phyloP scores from a whole-genome alignment of 805 yeast genomes.

The Candida ovalis region DNA sequence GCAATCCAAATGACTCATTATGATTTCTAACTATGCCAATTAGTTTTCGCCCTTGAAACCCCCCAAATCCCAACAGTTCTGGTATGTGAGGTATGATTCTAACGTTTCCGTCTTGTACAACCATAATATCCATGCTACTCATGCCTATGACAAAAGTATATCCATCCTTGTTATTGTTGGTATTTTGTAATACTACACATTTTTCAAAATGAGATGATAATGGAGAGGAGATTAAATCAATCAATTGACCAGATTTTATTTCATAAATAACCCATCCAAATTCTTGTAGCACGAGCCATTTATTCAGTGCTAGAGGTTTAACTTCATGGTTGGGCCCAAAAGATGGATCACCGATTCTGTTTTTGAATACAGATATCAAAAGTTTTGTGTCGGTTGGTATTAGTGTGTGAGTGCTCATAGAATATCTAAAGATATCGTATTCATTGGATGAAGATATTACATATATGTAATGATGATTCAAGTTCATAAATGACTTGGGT shows the following conservation, averaged over 20 bases:
- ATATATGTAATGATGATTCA: conserved; percentile 7
- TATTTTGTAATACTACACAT: conserved; percentile 1
- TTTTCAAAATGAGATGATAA: conserved; percentile 18
- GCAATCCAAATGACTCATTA: background rate
- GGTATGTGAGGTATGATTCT: conserved; percentile 3
- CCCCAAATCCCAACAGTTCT: conserved; percentile 1
- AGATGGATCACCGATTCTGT: conserved; percentile 14
- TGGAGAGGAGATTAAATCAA: conserved; percentile 24
- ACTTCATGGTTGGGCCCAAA: conserved; percentile 22
- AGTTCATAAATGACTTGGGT: background rate
- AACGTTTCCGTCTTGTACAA: conserved; percentile 11
- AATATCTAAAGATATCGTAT: conserved; percentile 16
- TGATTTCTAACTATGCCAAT: conserved; percentile 7
- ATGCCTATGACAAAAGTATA: conserved; percentile 18
- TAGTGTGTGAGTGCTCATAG: conserved; percentile 2
- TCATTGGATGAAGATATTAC: conserved; percentile 20
- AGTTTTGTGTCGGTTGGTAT: conserved; percentile 11
- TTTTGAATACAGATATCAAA: conserved; percentile 4
- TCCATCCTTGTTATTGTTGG: background rate
- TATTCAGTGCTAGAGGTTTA: conserved; percentile 2
- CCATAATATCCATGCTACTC: conserved; percentile 20
- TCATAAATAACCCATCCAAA: conserved; percentile 30
- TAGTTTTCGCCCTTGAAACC: background rate
- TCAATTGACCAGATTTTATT: conserved; percentile 5
- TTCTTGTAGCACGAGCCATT: conserved; percentile 26